phyloP scores from a whole-genome alignment of 2,329 filamentous ascomycete genomes.

The Thielaviopsis euricoi region DNA sequence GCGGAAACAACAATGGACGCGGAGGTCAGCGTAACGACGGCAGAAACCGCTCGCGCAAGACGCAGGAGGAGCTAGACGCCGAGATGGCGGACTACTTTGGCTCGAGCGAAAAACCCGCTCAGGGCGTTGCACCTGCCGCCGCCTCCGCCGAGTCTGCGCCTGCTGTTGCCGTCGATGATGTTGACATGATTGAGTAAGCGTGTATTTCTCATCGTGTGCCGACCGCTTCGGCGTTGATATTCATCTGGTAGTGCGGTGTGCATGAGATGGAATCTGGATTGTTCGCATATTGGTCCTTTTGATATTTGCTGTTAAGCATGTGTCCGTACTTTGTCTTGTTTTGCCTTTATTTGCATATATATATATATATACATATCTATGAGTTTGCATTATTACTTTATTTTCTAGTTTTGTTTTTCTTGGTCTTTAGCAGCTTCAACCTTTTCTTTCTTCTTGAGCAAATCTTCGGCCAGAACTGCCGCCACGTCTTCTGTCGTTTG shows the following conservation, averaged over 20 bases:
- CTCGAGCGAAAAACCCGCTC: slow-evolving; percentile 10
- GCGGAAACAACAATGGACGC: slow-evolving; percentile 15
- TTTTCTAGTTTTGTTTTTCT: not conserved
- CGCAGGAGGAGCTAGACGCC: slow-evolving; percentile 81
- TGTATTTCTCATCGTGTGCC: not conserved
- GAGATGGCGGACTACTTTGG: slow-evolving; percentile 93
- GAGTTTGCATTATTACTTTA: not conserved
- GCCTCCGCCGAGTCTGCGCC: not conserved
- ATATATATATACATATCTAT: not conserved
- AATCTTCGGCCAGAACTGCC: slow-evolving; percentile 28
- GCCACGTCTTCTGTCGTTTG: slow-evolving; percentile 42
- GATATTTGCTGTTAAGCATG: not conserved
- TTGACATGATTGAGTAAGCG: slow-evolving; percentile 53
- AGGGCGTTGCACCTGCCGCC: slow-evolving; percentile 3
- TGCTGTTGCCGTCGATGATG: slow-evolving; percentile 31
- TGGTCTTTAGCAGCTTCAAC: not conserved
- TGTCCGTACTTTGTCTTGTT: not conserved
- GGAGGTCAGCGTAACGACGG: slow-evolving; percentile 25
- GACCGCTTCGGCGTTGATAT: not conserved
- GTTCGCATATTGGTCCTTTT: not conserved
- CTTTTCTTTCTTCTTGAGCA: slow-evolving; percentile 21
- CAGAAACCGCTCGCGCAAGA: slow-evolving; percentile 56
- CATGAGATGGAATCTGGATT: not conserved
- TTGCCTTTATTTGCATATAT: not conserved
- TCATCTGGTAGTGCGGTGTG: not conserved